Conservation (phyloP, 106 monocot species). For the Acanthochlamys bracteata region DNA sequence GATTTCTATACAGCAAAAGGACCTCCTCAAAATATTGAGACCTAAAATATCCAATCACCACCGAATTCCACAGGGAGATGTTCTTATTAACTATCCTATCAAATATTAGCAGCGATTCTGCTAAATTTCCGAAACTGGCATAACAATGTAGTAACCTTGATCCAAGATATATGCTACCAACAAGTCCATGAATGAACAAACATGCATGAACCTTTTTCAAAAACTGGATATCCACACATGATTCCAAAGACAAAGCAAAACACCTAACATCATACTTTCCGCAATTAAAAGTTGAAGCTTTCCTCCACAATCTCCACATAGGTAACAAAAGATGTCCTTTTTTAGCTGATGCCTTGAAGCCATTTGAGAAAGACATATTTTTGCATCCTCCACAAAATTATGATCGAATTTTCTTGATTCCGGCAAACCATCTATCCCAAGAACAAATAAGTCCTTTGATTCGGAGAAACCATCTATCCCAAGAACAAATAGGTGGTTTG, state of each 20-base stretch:
- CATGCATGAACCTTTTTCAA: conserved; percentile 38
- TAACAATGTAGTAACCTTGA: conserved; percentile 44
- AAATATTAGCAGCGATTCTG: conserved; percentile 39
- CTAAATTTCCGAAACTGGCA: conserved; percentile 32
- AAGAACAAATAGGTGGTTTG: no score
- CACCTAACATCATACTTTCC: conserved; percentile 5
- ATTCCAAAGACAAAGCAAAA: conserved; percentile 23
- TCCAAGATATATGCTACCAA: conserved; percentile 18
- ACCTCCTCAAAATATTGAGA: conserved; percentile 35
- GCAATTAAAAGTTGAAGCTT: not conserved
- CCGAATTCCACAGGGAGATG: conserved; percentile 59
- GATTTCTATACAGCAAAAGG: conserved; percentile 20
- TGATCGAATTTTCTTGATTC: no score
- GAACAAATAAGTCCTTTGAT: no score
- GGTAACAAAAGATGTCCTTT: not conserved
- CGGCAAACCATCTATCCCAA: no score
- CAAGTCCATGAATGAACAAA: conserved; percentile 30
- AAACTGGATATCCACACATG: conserved; percentile 24
- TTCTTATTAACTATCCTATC: conserved; percentile 23
- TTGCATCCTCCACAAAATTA: no score
- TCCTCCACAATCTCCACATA: not conserved
- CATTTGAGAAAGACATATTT: not conserved
- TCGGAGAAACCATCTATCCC: no score
- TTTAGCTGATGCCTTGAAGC: not conserved
- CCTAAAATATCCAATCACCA: conserved; percentile 47